Conservation (phyloP, 2,329 filamentous ascomycete species). For the Stagonosporopsis vannaccii region DNA sequence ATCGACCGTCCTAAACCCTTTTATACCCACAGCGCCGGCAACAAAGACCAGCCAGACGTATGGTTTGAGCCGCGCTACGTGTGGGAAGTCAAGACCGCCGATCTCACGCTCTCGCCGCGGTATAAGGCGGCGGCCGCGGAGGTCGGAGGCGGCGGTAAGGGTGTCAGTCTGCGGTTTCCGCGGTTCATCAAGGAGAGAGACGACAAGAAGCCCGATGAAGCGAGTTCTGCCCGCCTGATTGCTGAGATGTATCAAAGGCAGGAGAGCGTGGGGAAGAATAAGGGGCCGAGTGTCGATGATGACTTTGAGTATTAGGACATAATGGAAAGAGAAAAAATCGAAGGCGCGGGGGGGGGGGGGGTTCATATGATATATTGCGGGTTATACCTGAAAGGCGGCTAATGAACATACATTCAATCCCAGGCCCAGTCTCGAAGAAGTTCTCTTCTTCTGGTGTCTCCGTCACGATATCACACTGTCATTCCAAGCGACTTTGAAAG, state of each 20-base stretch:
- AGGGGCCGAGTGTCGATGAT: constrained; percentile 88
- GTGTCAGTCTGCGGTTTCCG: constrained; percentile 89
- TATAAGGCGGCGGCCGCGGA: constrained; percentile 92
- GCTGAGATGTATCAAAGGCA: constrained; percentile 98
- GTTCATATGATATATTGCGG: too few relatives aligned
- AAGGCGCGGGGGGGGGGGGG: too few relatives aligned
- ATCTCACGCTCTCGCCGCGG: constrained; percentile 88
- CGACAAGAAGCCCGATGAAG: constrained; percentile 94
- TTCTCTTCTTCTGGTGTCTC: too few relatives aligned
- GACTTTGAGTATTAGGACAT: constrained; percentile 99
- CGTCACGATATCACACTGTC: too few relatives aligned
- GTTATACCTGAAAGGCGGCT: too few relatives aligned
- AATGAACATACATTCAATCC: too few relatives aligned
- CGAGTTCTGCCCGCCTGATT: constrained; percentile 82
- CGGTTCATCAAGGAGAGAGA: constrained; percentile 90
- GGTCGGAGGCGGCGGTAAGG: constrained; percentile 73
- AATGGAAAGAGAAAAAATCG: too few relatives aligned
- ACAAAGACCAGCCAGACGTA: constrained; percentile 94
- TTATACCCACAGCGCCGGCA: constrained; percentile 82
- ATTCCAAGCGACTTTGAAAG: too few relatives aligned
- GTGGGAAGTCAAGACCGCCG: constrained; percentile 98
- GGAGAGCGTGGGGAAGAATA: constrained; percentile 86
- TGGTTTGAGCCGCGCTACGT: constrained; percentile 96
- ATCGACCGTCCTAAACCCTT: constrained; percentile 95
- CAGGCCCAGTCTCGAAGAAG: too few relatives aligned